Conservation (phyloP, 2,329 filamentous ascomycete genomes). For the Ophiostoma australiae region DNA sequence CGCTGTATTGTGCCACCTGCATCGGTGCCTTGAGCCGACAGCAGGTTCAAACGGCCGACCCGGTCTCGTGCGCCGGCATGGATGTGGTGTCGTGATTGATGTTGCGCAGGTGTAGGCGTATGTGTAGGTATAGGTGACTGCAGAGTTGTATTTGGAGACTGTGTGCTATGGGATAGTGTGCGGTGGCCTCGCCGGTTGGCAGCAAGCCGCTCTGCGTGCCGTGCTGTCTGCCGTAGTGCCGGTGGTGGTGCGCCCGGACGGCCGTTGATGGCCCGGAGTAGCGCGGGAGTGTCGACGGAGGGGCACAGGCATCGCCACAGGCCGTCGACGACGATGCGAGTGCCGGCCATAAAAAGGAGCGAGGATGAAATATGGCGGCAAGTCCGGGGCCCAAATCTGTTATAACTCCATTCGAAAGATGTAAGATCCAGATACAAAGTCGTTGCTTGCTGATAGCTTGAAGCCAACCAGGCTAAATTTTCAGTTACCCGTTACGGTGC, state of each 20-base stretch:
- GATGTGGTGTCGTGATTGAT: neutral
- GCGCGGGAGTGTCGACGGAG: slow-evolving; percentile 42
- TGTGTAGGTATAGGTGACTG: slow-evolving; percentile 11
- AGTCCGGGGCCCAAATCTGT: neutral
- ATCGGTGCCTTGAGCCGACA: neutral
- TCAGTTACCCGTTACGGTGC: neutral
- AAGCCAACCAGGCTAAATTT: neutral
- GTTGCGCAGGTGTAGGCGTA: neutral
- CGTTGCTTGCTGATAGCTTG: neutral
- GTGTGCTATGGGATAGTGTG: neutral
- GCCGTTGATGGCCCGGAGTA: slow-evolving; percentile 34
- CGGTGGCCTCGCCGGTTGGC: neutral
- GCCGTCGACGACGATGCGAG: slow-evolving; percentile 48
- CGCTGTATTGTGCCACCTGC: neutral
- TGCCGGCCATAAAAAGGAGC: slow-evolving; percentile 34
- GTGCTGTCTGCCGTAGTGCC: neutral
- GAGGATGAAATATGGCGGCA: neutral
- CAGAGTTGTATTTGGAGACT: neutral
- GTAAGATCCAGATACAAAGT: too few species aligned
- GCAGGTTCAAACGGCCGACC: slow-evolving; percentile 20
- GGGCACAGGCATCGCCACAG: slow-evolving; percentile 62
- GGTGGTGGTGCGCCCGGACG: slow-evolving; percentile 19
- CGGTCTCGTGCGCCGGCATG: slow-evolving; percentile 13
- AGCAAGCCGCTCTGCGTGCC: neutral
- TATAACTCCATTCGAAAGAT: slow-evolving; percentile 5